These are phyloP conservation scores for Pichia phayaonensis DNA, from an alignment of 805 yeast species.

Conservation along the genomic window DNA sequence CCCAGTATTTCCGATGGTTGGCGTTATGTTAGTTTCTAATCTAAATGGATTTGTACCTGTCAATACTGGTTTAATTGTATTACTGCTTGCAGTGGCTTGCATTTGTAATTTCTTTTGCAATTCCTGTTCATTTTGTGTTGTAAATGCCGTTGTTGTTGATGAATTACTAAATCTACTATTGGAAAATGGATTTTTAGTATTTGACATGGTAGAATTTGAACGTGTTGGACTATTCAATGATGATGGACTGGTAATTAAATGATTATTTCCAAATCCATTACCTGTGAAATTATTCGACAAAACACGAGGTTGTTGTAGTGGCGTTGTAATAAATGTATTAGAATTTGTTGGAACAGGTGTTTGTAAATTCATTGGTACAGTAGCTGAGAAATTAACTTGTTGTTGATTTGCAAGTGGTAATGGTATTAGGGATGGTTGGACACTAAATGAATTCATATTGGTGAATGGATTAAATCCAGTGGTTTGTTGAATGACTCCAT, in stretches of 20 bases:
- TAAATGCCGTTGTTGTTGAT: constrained; percentile 19
- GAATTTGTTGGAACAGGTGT: constrained; percentile 17
- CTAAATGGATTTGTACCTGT: constrained; percentile 63
- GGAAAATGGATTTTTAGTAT: constrained; percentile 25
- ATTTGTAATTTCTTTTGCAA: constrained; percentile 5
- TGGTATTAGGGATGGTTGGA: constrained; percentile 8
- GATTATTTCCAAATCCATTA: constrained; percentile 46
- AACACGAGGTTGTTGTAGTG: constrained; percentile 5
- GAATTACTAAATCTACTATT: constrained; percentile 16
- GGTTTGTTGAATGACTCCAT: constrained; percentile 7
- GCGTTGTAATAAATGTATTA: neutral
- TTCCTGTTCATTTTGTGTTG: constrained; percentile 10
- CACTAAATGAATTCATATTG: constrained; percentile 7
- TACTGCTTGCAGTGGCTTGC: neutral
- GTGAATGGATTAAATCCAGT: constrained; percentile 15
- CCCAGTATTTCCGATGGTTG: constrained; percentile 13
- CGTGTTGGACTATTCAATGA: constrained; percentile 16
- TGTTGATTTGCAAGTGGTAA: neutral
- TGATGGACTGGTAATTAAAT: neutral
- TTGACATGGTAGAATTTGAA: constrained; percentile 1
- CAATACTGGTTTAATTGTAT: constrained; percentile 8
- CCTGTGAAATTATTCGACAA: constrained; percentile 34
- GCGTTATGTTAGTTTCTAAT: constrained; percentile 11
- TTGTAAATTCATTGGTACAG: constrained; percentile 6
- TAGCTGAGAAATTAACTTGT: neutral